Conservation (phyloP, 129 eudicot species). For the sunflower (Helianthus annuus) region DNA sequence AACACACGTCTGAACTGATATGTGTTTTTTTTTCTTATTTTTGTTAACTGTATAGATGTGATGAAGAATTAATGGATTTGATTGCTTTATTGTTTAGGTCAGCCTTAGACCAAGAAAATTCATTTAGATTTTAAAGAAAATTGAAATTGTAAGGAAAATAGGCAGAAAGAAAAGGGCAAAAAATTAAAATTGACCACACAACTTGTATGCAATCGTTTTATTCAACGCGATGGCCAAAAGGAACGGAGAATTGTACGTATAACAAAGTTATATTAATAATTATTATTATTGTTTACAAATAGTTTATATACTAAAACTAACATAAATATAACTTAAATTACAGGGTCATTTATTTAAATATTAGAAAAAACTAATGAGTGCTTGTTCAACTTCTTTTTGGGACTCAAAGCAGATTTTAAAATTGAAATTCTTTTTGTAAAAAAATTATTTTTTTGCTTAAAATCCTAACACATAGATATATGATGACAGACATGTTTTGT, state of each 20-base stretch:
- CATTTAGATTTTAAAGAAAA: constrained; percentile 14
- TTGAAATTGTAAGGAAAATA: constrained; percentile 37
- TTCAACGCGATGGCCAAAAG: constrained; percentile 35
- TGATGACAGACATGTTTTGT: no score
- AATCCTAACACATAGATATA: no score
- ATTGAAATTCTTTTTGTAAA: no score
- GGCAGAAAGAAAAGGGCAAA: constrained; percentile 43
- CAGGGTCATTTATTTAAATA: neutral
- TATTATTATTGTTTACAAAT: neutral
- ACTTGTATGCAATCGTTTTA: constrained; percentile 37
- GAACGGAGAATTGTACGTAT: constrained; percentile 26
- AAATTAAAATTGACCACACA: constrained; percentile 41
- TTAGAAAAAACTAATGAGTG: neutral
- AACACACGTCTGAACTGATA: no score
- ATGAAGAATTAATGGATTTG: constrained; percentile 24
- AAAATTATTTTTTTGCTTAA: no score
- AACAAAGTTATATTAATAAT: neutral
- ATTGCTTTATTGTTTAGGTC: constrained; percentile 28
- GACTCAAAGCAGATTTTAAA: no score
- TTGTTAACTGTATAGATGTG: neutral
- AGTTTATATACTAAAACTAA: neutral
- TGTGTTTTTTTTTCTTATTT: neutral
- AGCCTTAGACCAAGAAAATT: constrained; percentile 28
- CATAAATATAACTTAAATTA: neutral
- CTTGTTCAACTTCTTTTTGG: no score